Evolutionary conservation across 331 rosid genomes (phyloP), one percentile per base, ranked within the genome.

Genomic region (Spiraea crenata): DNA sequence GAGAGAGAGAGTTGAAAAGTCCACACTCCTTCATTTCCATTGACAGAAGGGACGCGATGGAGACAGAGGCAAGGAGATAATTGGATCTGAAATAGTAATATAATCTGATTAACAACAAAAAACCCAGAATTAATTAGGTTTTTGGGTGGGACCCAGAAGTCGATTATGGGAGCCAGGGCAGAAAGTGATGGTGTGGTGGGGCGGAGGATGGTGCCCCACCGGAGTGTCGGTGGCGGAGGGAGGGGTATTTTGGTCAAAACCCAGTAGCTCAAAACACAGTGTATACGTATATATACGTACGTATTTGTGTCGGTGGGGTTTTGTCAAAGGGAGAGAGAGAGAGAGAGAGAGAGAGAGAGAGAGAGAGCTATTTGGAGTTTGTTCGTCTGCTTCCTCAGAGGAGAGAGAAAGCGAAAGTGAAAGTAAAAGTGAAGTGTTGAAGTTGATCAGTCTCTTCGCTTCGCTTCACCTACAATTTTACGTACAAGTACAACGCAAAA

Each of bases 101-200:
- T 1, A 13, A 40, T 13, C 7, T 13, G 5, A 48, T 1, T 25
- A 37, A 5, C 45, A 6, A 41, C 9, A 47, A 10, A 38, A 20
- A 12, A n/a, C 5, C 12, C 3, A 48, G 34, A 45, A 12, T 44
- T 7, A 9, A 3, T 25, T 50, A 50, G 3, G 70, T 17, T 69
- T 68, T 38, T 3, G 48, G 11, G 82, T 65, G 82, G 85, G 85
- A 31, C 82, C 85, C 77, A 39, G 72, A 50, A 6, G 31, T 40
- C 17, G 49, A 34, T 34, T 57, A 25, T 37, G 65, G 58, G 56
- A 9, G 60, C 52, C 50, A 8, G 7, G 17, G 47, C 39, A 62
- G 12, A 25, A 34, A 16, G 65, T 6, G 57, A 63, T 41, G 66
- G 68, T 15, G 48, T 46, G 20, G 13, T 39, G 63, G 73, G 31